Conservation (phyloP, 2,329 filamentous ascomycete genomes). For the Trichoderma guizhouense region DNA sequence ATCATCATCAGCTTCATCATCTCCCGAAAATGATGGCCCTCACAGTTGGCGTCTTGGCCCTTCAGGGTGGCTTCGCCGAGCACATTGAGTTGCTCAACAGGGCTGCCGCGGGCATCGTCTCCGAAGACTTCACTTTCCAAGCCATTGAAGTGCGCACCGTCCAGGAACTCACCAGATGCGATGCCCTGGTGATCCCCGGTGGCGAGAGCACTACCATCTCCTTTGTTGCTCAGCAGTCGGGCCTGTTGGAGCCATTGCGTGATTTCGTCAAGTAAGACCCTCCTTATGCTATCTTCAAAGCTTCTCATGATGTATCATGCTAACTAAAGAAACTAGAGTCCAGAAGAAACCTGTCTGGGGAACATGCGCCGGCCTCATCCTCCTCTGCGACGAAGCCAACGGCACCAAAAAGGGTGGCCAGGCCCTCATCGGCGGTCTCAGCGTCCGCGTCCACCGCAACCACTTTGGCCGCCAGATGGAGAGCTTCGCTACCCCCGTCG, state of each 20-base stretch:
- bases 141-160: conserved; percentile 80
- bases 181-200: conserved; percentile 85
- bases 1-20: conserved; percentile 1
- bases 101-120: conserved; percentile 59
- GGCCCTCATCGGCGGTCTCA: conserved; percentile 86
- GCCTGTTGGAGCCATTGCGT: conserved; percentile 76
- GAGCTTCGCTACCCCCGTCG: conserved; percentile 75
- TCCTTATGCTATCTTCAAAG: neutral
- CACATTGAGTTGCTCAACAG: conserved; percentile 73
- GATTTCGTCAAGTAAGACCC: conserved; percentile 80
- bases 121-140: conserved; percentile 41
- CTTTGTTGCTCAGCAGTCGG: conserved; percentile 76
- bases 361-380: conserved; percentile 90
- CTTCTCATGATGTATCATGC: conserved; percentile 20
- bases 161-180: conserved; percentile 66
- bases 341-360: conserved; percentile 85
- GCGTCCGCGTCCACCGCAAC: conserved; percentile 88
- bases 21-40: conserved; percentile 29
- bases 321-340: conserved; percentile 46
- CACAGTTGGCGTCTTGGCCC: conserved; percentile 62
- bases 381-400: conserved; percentile 84
- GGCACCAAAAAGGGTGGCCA: conserved; percentile 87
- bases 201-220: conserved; percentile 95
- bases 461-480: conserved; percentile 93
- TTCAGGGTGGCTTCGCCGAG: conserved; percentile 92